phyloP scores from a whole-genome alignment of 1,284 basidiomycete species.

The Waitea zeae region DNA sequence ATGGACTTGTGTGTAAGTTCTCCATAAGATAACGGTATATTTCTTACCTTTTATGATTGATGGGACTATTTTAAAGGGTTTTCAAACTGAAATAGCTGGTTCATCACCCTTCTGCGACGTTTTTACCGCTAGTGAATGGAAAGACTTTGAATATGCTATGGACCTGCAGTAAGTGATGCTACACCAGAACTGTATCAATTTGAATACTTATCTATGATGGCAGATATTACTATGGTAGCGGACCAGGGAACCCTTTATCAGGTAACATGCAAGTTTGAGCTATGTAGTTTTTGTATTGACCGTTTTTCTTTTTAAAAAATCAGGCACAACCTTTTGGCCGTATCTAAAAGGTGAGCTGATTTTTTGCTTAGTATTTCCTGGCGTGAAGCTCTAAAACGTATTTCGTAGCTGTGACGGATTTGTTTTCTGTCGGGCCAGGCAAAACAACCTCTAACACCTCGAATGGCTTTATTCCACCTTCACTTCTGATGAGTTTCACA shows the following conservation, averaged over 20 bases:
- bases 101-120: conserved; percentile 19
- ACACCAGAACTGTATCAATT: conserved; percentile 13
- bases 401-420: conserved; percentile 18
- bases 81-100: conserved; percentile 18
- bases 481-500: conserved; percentile 24
- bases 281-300: too few relatives aligned
- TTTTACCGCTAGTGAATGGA: conserved; percentile 22
- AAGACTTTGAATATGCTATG: conserved; percentile 29
- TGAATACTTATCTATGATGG: neutral
- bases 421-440: conserved; percentile 17
- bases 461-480: conserved; percentile 18
- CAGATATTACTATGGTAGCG: conserved; percentile 13
- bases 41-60: too few relatives aligned
- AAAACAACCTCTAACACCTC: conserved; percentile 11
- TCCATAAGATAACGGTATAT: too few relatives aligned
- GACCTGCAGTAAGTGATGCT: conserved; percentile 38
- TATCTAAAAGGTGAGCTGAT: too few relatives aligned
- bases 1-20: conserved; percentile 24
- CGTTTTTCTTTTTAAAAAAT: too few relatives aligned
- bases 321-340: too few relatives aligned
- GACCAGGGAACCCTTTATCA: conserved; percentile 23
- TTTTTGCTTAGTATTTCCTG: too few relatives aligned
- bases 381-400: too few relatives aligned
- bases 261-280: too few relatives aligned
- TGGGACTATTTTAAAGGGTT: too few relatives aligned